phyloP scores from a whole-genome alignment of 164 flowering plant species.

The Chimonanthus praecox region DNA sequence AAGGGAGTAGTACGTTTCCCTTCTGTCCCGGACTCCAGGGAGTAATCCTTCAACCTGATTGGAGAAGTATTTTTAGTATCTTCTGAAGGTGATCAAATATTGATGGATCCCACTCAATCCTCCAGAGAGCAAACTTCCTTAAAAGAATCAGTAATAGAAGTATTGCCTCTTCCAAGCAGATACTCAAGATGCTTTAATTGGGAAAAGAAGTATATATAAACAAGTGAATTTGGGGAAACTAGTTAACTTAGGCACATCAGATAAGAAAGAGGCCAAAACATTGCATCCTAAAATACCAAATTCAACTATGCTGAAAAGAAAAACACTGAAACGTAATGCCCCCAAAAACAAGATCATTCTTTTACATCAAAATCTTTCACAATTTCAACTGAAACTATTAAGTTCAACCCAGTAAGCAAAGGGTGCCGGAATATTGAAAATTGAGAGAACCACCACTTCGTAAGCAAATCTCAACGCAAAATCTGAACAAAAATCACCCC shows the following conservation, averaged over 20 bases:
- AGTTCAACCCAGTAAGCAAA: background rate
- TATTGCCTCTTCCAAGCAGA: conserved; percentile 58
- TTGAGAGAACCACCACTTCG: background rate
- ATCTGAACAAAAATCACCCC: background rate
- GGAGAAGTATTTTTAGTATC: conserved; percentile 44
- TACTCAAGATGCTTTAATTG: background rate
- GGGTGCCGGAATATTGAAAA: background rate
- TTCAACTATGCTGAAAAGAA: background rate
- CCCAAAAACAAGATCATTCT: background rate
- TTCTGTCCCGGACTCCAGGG: conserved; percentile 47
- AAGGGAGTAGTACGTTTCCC: conserved; percentile 43
- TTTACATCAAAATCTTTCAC: background rate
- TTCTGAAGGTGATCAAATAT: conserved; percentile 76
- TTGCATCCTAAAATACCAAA: background rate
- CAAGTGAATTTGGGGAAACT: background rate
- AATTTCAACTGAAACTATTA: background rate
- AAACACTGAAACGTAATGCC: background rate
- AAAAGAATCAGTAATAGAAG: conserved; percentile 64
- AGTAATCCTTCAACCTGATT: conserved; percentile 59
- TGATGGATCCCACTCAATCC: conserved; percentile 72
- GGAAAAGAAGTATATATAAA: background rate
- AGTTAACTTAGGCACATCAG: too few relatives aligned
- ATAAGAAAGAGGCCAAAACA: too few relatives aligned
- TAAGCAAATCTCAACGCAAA: background rate
- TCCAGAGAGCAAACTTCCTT: conserved; percentile 37